Evolutionary conservation across 2,329 filamentous ascomycete species (phyloP).

Genomic region (Trichoderma hamatum): DNA sequence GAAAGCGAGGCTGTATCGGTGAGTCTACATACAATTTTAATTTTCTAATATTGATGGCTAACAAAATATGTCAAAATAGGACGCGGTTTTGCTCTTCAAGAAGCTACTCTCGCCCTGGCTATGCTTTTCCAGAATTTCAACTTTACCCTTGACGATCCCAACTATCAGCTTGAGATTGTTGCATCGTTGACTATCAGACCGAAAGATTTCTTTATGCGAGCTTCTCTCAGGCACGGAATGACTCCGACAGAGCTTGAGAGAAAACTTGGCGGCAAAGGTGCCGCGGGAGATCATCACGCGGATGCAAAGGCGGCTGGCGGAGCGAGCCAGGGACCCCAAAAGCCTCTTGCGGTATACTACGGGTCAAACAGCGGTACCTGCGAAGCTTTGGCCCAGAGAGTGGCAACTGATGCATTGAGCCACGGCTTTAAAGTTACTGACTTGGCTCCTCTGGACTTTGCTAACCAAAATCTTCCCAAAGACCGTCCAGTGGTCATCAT

Average conservation of each 20-base stretch:
- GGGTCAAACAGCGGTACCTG: conserved; percentile 77
- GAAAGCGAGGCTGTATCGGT: conserved; percentile 71
- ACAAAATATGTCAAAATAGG: neutral
- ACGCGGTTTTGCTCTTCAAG: conserved; percentile 73
- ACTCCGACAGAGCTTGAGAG: conserved; percentile 52
- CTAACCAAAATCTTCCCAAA: conserved; percentile 61
- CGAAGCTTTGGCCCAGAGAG: conserved; percentile 65
- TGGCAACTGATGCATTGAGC: conserved; percentile 60
- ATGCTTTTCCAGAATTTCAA: conserved; percentile 73
- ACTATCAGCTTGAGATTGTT: conserved; percentile 59
- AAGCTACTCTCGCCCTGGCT: conserved; percentile 63
- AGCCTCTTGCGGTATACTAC: conserved; percentile 67
- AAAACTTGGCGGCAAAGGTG: conserved; percentile 43
- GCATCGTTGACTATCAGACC: conserved; percentile 65
- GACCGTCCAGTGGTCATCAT: conserved; percentile 67
- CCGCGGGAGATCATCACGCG: conserved; percentile 22
- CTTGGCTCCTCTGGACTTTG: conserved; percentile 62
- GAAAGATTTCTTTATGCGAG: conserved; percentile 64
- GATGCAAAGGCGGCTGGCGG: conserved; percentile 5
- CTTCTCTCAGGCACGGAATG: conserved; percentile 54
- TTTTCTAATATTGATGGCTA: neutral
- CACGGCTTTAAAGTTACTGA: conserved; percentile 62
- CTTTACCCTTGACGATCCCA: conserved; percentile 63
- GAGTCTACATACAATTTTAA: conserved; percentile 24
- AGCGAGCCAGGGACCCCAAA: conserved; percentile 33